Evolutionary conservation across 2,329 filamentous ascomycete genomes (phyloP), one percentile per base, ranked within the genome.

Genomic region (Hypomyces perniciosus): DNA sequence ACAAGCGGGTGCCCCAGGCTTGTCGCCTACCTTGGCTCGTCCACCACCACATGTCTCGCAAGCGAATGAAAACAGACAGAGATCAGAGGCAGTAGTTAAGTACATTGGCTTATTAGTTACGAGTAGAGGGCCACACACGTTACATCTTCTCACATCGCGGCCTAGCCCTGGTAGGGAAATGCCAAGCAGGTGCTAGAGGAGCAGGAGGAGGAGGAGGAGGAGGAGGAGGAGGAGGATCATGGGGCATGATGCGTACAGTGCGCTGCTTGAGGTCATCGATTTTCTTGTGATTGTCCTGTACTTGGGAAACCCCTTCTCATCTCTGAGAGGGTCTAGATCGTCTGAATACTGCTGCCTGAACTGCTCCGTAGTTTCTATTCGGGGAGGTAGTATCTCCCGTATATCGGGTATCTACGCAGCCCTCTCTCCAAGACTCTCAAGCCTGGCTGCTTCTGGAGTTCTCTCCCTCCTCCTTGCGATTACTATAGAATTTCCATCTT

Each of bases 81-180:
- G 20, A 20, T 3, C 20, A 20, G 20, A 20, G 20, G 20, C 20
- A 20, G 20, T 20, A 20, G 20, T 20, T 3, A 20, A 20, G 20
- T 20, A 20, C 20, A 20, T 20, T 20, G 20, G 20, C 20, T 20
- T 20, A 20, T 20, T 20, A 20, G 20, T 20, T 20, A 20, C 20
- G 20, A 20, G 20, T 20, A 20, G 20, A 20, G 20, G 20, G 20
- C 20, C 20, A 20, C 20, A 20, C 20, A 20, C 38, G 46, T 48
- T 48, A 38, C 39, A 48, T 48, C 40, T 37, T 51, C 40, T 31
- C 35, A 4, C 8, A 42, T n/a, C 12, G 45, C 29, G 30, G 31
- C 13, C 45, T 51, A 48, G n/a, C 31, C 44, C 45, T 12, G 28
- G 20, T 41, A 31, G 33, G 44, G 45, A 48, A 51, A 37, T 51